Conservation (phyloP, 2,329 filamentous ascomycete genomes). For the Monosporascus sp. region DNA sequence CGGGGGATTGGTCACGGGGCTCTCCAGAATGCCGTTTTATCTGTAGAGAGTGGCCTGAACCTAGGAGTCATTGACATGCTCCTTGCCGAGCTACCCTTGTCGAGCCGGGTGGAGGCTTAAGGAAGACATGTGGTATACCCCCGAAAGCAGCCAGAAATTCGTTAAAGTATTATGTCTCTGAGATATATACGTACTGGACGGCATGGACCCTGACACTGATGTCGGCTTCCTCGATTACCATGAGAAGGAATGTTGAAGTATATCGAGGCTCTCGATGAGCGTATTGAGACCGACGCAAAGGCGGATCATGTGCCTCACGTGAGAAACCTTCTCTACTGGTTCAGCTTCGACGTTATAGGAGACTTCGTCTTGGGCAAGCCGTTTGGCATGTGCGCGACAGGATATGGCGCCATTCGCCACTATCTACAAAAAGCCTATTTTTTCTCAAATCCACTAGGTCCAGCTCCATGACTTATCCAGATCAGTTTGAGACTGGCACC, state of each 20-base stretch:
- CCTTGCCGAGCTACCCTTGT: too few relatives aligned
- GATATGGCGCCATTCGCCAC: constrained; percentile 21
- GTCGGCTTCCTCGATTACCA: too few relatives aligned
- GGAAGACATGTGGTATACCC: too few relatives aligned
- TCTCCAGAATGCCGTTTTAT: too few relatives aligned
- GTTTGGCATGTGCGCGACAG: constrained; percentile 28
- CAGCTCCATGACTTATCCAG: constrained; percentile 22
- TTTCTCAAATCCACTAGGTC: constrained; percentile 25
- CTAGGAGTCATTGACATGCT: too few relatives aligned
- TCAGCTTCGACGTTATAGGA: not conserved
- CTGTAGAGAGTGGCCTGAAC: too few relatives aligned
- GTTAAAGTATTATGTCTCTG: too few relatives aligned
- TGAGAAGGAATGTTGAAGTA: not conserved
- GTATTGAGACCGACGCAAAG: not conserved
- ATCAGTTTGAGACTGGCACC: constrained; percentile 17
- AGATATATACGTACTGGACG: too few relatives aligned
- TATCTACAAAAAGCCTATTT: constrained; percentile 20
- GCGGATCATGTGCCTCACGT: not conserved
- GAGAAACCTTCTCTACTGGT: not conserved
- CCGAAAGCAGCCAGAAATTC: too few relatives aligned
- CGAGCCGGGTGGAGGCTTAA: too few relatives aligned
- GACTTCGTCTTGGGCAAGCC: constrained; percentile 11
- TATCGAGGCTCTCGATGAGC: not conserved
- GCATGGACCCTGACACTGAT: too few relatives aligned
- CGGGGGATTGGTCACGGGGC: too few relatives aligned